A percentile compares a stretch with the other conserved stretches of the same genome.
phyloP scores from a whole-genome alignment of 2,329 filamentous ascomycete genomes.

The Diaporthe sp. region DNA sequence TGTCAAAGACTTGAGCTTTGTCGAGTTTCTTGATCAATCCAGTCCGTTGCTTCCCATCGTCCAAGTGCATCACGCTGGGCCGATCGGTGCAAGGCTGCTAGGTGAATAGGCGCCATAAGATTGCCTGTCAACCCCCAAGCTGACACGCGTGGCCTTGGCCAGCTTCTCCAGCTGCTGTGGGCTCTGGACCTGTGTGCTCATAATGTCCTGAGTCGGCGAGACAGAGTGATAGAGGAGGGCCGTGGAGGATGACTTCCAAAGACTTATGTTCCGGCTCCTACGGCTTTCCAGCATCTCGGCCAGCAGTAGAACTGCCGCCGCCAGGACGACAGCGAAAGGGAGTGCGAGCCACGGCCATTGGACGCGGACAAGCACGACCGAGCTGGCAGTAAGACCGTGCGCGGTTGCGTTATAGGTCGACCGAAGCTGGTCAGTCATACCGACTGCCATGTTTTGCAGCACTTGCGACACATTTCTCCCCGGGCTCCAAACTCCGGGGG shows the following conservation, averaged over 20 bases:
- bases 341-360: slow-evolving; percentile 17
- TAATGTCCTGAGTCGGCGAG: neutral
- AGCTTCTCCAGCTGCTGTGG: slow-evolving; percentile 9
- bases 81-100: neutral
- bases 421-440: slow-evolving; percentile 7
- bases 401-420: neutral
- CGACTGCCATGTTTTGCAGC: neutral
- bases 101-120: neutral
- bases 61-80: neutral
- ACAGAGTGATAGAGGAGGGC: slow-evolving; percentile 17
- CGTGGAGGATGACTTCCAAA: slow-evolving; percentile 15
- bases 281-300: slow-evolving; percentile 18
- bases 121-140: neutral
- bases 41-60: neutral
- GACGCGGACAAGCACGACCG: neutral
- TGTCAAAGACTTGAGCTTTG: neutral
- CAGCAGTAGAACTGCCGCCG: slow-evolving; percentile 1
- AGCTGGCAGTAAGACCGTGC: slow-evolving; percentile 3
- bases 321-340: slow-evolving; percentile 12
- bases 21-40: neutral
- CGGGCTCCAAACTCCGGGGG: slow-evolving; percentile 7
- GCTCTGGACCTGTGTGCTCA: neutral
- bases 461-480: neutral
- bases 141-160: slow-evolving; percentile 11
- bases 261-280: neutral